A percentile compares a stretch with the other conserved stretches of the same genome.
phyloP scores from a whole-genome alignment of 2,329 filamentous ascomycete genomes.

The Pseudogymnoascus sp. region DNA sequence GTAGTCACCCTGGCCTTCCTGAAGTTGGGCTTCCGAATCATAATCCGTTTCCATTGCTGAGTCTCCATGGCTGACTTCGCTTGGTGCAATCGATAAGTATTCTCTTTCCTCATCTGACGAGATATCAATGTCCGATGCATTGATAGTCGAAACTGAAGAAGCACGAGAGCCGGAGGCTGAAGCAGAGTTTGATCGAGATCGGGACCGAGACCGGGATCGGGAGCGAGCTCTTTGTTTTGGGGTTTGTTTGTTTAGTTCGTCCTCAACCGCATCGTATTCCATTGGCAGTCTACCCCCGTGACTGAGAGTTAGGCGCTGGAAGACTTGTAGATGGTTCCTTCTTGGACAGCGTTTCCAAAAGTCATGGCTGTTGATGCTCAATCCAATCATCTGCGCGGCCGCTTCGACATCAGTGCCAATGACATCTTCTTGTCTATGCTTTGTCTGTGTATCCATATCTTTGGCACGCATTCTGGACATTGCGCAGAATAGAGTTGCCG shows the following conservation, averaged over 20 bases:
- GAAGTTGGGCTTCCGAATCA: not conserved
- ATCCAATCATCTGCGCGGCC: conserved; percentile 44
- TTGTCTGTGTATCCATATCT: conserved; percentile 11
- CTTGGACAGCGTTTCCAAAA: conserved; percentile 45
- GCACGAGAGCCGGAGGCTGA: not conserved
- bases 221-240: conserved; percentile 9
- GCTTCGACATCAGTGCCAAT: conserved; percentile 34
- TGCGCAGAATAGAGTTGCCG: conserved; percentile 61
- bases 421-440: not conserved
- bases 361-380: conserved; percentile 36
- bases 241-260: conserved; percentile 13
- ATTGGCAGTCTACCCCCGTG: conserved; percentile 18
- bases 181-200: conserved; percentile 21
- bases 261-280: conserved; percentile 30
- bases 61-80: conserved; percentile 11
- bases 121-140: conserved; percentile 7
- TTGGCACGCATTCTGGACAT: conserved; percentile 54
- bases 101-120: not conserved
- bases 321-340: conserved; percentile 43
- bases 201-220: conserved; percentile 19
- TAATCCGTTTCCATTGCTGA: not conserved
- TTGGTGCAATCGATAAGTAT: not conserved
- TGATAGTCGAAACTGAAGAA: not conserved
- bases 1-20: not conserved
- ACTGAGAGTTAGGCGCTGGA: conserved; percentile 27